Evolutionary conservation across 495 filamentous ascomycete genomes (phyloP).

Genomic region (Amorphotheca resinae): DNA sequence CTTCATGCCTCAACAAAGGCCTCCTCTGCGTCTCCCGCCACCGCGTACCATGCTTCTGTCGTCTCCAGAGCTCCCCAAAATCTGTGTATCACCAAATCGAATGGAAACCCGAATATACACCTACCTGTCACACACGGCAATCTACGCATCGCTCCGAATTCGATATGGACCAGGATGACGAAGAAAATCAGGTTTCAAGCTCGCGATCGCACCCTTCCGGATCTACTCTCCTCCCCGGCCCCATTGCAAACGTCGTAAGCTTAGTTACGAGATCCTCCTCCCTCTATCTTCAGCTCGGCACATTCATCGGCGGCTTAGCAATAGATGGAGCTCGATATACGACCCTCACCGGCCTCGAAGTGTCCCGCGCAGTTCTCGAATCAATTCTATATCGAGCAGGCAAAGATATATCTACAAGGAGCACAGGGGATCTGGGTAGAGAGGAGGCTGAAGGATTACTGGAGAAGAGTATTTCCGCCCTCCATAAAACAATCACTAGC

Average conservation of each 20-base stretch:
- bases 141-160: neutral
- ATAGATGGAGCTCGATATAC: slow-evolving; percentile 54
- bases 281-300: slow-evolving; percentile 57
- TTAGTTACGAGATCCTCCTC: slow-evolving; percentile 56
- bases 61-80: neutral
- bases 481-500: slow-evolving; percentile 51
- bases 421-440: slow-evolving; percentile 40
- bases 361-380: slow-evolving; percentile 54
- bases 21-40: neutral
- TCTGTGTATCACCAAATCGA: neutral
- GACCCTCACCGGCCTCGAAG: slow-evolving; percentile 56
- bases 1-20: slow-evolving; percentile 1
- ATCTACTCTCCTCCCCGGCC: slow-evolving; percentile 50
- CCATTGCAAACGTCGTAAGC: slow-evolving; percentile 58
- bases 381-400: slow-evolving; percentile 55
- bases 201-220: neutral
- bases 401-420: slow-evolving; percentile 46
- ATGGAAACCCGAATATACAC: neutral
- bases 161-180: slow-evolving; percentile 19
- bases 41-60: neutral
- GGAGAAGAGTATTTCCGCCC: slow-evolving; percentile 46
- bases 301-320: slow-evolving; percentile 49
- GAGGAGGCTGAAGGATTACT: slow-evolving; percentile 50
- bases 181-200: neutral
- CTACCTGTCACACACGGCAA: neutral